Conservation (phyloP, 495 filamentous ascomycete genomes). For the Aspergillus bertholletiae region DNA sequence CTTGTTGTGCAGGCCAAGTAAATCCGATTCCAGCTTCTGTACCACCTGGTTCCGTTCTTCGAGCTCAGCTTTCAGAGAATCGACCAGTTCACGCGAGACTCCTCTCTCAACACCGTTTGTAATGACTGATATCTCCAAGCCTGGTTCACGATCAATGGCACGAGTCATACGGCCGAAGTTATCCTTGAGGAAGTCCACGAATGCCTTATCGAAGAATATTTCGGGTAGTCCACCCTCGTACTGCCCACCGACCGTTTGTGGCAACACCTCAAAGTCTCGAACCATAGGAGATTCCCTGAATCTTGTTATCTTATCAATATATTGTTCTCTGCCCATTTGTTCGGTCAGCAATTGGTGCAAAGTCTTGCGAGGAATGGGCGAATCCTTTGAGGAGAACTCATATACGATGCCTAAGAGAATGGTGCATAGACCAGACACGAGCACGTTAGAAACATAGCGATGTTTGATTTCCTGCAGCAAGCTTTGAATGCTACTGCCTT, state of each 20-base stretch:
- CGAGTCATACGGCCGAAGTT: slow-evolving; percentile 84
- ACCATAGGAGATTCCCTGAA: slow-evolving; percentile 78
- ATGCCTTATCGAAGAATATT: slow-evolving; percentile 79
- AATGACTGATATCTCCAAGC: slow-evolving; percentile 73
- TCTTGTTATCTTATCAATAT: slow-evolving; percentile 77
- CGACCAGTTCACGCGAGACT: slow-evolving; percentile 77
- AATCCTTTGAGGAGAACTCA: slow-evolving; percentile 97
- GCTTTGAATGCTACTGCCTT: slow-evolving; percentile 87
- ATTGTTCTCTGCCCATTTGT: slow-evolving; percentile 81
- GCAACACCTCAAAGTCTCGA: slow-evolving; percentile 86
- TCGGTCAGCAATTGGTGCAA: slow-evolving; percentile 77
- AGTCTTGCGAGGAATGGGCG: slow-evolving; percentile 78
- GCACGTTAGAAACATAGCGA: slow-evolving; percentile 50
- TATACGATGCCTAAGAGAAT: slow-evolving; percentile 85
- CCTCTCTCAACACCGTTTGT: slow-evolving; percentile 78
- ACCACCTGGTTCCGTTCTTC: slow-evolving; percentile 68
- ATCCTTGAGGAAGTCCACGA: slow-evolving; percentile 93
- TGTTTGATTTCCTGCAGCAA: slow-evolving; percentile 72
- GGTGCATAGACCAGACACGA: slow-evolving; percentile 79
- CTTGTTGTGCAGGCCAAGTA: slow-evolving; percentile 63
- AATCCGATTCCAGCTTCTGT: slow-evolving; percentile 62
- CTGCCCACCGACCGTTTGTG: slow-evolving; percentile 59
- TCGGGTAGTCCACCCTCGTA: slow-evolving; percentile 65
- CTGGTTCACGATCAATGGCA: slow-evolving; percentile 89
- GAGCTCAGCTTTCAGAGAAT: slow-evolving; percentile 73